phyloP scores from a whole-genome alignment of 345 rosid species.

The Crucihimalaya himalaica region DNA sequence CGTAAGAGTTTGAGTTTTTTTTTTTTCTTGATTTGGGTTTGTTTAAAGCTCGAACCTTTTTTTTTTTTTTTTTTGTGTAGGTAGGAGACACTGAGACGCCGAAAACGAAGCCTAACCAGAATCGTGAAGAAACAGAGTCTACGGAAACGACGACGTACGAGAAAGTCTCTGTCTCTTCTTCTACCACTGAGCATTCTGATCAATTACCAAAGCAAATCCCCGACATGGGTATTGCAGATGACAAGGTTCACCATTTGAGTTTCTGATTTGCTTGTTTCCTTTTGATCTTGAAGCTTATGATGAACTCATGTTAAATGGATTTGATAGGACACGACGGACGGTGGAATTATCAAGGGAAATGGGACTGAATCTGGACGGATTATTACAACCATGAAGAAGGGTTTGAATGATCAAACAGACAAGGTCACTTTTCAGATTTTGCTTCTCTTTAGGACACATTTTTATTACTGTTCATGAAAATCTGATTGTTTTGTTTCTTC shows the following conservation, averaged over 20 bases:
- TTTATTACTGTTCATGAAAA: background rate
- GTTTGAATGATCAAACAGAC: conserved; percentile 79
- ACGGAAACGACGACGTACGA: conserved; percentile 44
- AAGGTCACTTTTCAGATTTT: conserved; percentile 43
- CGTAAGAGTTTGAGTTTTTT: conserved; percentile 33
- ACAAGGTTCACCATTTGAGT: conserved; percentile 46
- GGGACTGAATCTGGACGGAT: conserved; percentile 93
- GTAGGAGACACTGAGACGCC: conserved; percentile 69
- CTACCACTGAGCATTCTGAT: conserved; percentile 43
- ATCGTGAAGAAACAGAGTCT: conserved; percentile 38
- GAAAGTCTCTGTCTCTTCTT: conserved; percentile 43
- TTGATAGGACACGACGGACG: conserved; percentile 33
- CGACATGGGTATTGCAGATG: conserved; percentile 60
- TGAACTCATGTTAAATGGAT: background rate
- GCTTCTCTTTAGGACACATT: background rate
- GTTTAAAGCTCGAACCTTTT: background rate
- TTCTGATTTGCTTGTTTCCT: background rate
- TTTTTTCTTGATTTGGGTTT: background rate
- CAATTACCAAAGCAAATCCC: conserved; percentile 59
- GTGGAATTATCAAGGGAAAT: conserved; percentile 46
- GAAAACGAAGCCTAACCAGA: conserved; percentile 68
- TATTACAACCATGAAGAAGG: conserved; percentile 82
- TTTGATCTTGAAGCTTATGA: background rate
- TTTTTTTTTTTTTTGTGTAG: conserved; percentile 32
- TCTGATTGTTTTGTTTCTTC: background rate